phyloP scores from a whole-genome alignment of 345 rosid species.

The Moricandia moricandioides region DNA sequence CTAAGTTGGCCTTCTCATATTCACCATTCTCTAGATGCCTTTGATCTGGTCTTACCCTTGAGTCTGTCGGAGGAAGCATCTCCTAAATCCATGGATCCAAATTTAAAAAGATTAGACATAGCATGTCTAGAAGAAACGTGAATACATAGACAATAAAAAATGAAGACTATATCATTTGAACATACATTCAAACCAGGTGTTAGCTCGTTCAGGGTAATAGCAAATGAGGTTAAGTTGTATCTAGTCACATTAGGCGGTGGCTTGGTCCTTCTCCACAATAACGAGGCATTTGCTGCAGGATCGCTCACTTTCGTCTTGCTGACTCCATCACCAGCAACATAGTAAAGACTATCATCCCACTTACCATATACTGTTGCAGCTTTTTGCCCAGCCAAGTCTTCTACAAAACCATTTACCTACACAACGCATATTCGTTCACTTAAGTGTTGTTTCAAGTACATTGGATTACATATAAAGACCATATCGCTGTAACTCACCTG shows the following conservation, averaged over 20 bases:
- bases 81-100: conserved; percentile 53
- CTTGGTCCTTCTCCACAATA: conserved; percentile 81
- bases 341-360: conserved; percentile 91
- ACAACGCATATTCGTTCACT: not conserved
- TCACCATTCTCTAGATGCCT: conserved; percentile 54
- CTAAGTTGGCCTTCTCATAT: conserved; percentile 89
- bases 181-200: conserved; percentile 91
- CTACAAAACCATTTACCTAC: conserved; percentile 89
- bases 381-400: conserved; percentile 62
- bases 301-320: conserved; percentile 57
- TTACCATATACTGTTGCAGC: conserved; percentile 82
- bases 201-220: conserved; percentile 85
- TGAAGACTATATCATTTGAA: not conserved
- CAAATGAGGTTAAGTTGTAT: conserved; percentile 64
- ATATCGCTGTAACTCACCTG: conserved; percentile 48
- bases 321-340: conserved; percentile 50
- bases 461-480: not conserved
- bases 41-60: conserved; percentile 89
- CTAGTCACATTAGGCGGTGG: conserved; percentile 50
- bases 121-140: not conserved
- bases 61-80: conserved; percentile 97
- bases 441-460: conserved; percentile 5
- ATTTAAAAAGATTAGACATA: not conserved
- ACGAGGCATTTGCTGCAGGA: conserved; percentile 52
- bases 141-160: not conserved